Conservation (phyloP, 495 filamentous ascomycete genomes). For the Penicillium samsonianum region DNA sequence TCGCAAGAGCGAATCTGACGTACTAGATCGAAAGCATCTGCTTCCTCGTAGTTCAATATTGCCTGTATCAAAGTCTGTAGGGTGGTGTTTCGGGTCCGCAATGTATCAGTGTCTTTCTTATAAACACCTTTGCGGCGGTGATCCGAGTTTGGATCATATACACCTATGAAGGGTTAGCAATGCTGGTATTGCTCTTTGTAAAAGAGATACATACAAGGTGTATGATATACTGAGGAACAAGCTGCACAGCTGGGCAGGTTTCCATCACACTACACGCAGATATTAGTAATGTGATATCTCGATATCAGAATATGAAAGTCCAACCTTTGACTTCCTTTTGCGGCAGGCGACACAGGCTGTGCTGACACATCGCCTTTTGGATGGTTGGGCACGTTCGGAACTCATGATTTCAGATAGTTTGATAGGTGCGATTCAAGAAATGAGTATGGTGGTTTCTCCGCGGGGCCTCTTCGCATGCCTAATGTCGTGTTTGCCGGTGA, state of each 20-base stretch:
- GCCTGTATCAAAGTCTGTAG: conserved; percentile 90
- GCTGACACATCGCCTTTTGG: conserved; percentile 87
- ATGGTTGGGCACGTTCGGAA: conserved; percentile 36
- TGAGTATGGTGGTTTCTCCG: conserved; percentile 25
- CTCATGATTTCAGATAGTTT: conserved; percentile 27
- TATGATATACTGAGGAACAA: conserved; percentile 93
- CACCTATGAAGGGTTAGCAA: conserved; percentile 40
- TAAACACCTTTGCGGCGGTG: conserved; percentile 96
- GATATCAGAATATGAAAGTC: background rate
- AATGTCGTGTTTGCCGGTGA: conserved; percentile 34
- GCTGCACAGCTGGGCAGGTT: conserved; percentile 90
- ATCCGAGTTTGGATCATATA: conserved; percentile 95
- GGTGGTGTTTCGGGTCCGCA: conserved; percentile 84
- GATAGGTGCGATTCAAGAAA: conserved; percentile 16
- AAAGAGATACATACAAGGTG: conserved; percentile 47
- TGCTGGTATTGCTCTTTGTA: background rate
- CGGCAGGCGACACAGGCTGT: conserved; percentile 92
- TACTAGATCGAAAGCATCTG: conserved; percentile 79
- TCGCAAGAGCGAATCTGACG: conserved; percentile 89
- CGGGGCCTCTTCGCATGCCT: conserved; percentile 27
- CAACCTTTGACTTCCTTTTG: conserved; percentile 81
- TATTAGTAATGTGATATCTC: conserved; percentile 19
- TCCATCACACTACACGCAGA: conserved; percentile 72
- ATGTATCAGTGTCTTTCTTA: conserved; percentile 87
- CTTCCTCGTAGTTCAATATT: conserved; percentile 79